Evolutionary conservation across 305 asterid genomes (phyloP).

Genomic region (Fraxinus nigra): DNA sequence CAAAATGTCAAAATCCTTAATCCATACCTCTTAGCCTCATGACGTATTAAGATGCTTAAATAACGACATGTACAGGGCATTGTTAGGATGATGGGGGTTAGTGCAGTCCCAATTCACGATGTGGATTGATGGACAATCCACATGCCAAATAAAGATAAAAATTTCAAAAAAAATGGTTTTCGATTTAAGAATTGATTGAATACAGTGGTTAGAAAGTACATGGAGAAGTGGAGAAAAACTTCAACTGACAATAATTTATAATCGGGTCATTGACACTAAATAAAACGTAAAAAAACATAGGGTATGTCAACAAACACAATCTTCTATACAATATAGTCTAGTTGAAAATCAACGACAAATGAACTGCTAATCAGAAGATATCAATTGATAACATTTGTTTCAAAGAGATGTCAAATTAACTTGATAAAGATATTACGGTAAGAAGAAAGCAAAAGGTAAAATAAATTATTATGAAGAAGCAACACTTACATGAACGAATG

Average conservation of each 20-base stretch:
- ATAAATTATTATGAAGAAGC: constrained; percentile 10
- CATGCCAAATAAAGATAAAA: not conserved
- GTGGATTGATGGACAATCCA: not conserved
- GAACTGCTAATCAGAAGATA: not conserved
- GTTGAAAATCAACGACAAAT: not conserved
- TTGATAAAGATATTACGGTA: not conserved
- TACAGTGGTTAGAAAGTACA: not conserved
- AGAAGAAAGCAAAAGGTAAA: constrained; percentile 1
- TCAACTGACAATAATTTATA: not conserved
- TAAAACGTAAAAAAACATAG: not conserved
- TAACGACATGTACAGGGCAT: not conserved
- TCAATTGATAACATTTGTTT: not conserved
- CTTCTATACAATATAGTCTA: not conserved
- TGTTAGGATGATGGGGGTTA: not conserved
- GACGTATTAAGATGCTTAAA: not conserved
- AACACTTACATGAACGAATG: constrained; percentile 75
- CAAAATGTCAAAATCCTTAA: constrained; percentile 9
- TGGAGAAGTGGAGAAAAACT: not conserved
- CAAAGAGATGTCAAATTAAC: not conserved
- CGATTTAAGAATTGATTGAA: not conserved
- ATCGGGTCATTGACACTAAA: not conserved
- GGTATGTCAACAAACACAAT: not conserved
- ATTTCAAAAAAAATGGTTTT: not conserved
- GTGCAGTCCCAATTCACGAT: not conserved
- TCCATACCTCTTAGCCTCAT: not conserved